Base-by-base conservation (phyloP, 2,329 filamentous ascomycete species). In the Fusarium camptoceras region DNA sequence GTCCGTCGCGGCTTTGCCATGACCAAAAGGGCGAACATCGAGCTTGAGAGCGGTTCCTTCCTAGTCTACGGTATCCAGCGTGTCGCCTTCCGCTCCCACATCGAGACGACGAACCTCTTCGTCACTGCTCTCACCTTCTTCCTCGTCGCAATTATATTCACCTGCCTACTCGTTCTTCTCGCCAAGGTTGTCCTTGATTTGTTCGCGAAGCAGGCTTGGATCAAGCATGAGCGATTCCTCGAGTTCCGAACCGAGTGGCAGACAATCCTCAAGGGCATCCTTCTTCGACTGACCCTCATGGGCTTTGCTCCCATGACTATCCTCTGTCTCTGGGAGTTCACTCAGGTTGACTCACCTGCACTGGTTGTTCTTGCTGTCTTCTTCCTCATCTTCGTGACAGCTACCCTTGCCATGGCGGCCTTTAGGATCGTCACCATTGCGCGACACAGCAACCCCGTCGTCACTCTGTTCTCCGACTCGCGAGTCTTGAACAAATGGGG, bases 241-340 rank as follows among this genome's bases (percentile, higher is more conserved):
- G 94, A 98, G 73, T 98, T 98, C 87, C 91, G 95, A 68, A 94
- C 95, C 75, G 94, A 93, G 72, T 98, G 95, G 95, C 90, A 91
- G 68, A 94, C 94, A 14, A 91, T 97, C 8, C 87, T 97, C 76
- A 97, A 97, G 84, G 95, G 95, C 60, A 96, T 97, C 73, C 85
- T 98, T 69, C 97, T 96, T 86, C 92, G 95, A 71, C 86, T 97
- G 73, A 89, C 94, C 41, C 86, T 98, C 25, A 95, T 98, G 76
- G 94, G 94, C 66, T 97, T 94, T 81, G 93, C 95, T 20, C 93
- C 96, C 77, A 94, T 98, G 86, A 89, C 90, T 46, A 92, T 97
- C 49, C 87, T 98, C 55, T 97, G 93, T 79, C 86, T 98, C 71
- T 98, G 95, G 94, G 94, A 98, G 79, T 91, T 98, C 64, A 97